These are phyloP conservation scores for Curvularia hawaiiensis DNA, from an alignment of 2,329 filamentous ascomycete species.

Conservation along the genomic window DNA sequence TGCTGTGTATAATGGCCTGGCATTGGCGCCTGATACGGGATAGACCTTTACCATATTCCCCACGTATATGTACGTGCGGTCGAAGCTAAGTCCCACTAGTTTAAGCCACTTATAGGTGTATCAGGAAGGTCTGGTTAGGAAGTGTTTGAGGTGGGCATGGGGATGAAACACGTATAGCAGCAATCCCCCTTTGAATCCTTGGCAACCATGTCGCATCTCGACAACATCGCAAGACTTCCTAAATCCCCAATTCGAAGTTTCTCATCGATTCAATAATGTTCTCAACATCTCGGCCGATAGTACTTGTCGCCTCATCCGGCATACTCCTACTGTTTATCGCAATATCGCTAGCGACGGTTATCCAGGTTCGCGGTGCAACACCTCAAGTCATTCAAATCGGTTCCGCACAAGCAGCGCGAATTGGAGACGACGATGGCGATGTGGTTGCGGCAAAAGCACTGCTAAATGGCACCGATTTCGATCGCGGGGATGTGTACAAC, in stretches of 20 bases:
- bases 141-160: constrained; percentile 7
- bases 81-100: background rate
- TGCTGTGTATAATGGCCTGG: background rate
- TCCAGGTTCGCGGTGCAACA: constrained; percentile 35
- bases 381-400: constrained; percentile 30
- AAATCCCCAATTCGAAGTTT: background rate
- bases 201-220: constrained; percentile 8
- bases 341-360: constrained; percentile 33
- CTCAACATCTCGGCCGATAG: constrained; percentile 25
- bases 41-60: background rate
- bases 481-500: constrained; percentile 35
- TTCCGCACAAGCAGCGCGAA: constrained; percentile 36
- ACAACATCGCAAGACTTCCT: background rate
- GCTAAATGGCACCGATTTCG: constrained; percentile 37
- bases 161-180: constrained; percentile 29
- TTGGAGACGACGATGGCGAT: constrained; percentile 22
- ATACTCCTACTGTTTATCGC: constrained; percentile 37
- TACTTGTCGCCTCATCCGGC: constrained; percentile 33
- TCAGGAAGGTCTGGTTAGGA: background rate
- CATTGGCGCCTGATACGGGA: background rate
- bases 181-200: constrained; percentile 18
- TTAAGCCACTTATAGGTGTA: background rate
- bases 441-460: constrained; percentile 29
- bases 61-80: background rate
- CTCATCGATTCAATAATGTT: constrained; percentile 20